Percentiles rank a stretch among this genome's conserved stretches.
These are phyloP conservation scores for Suhomyces vadensis DNA, from an alignment of 805 yeast genomes.

Conservation along the genomic window DNA sequence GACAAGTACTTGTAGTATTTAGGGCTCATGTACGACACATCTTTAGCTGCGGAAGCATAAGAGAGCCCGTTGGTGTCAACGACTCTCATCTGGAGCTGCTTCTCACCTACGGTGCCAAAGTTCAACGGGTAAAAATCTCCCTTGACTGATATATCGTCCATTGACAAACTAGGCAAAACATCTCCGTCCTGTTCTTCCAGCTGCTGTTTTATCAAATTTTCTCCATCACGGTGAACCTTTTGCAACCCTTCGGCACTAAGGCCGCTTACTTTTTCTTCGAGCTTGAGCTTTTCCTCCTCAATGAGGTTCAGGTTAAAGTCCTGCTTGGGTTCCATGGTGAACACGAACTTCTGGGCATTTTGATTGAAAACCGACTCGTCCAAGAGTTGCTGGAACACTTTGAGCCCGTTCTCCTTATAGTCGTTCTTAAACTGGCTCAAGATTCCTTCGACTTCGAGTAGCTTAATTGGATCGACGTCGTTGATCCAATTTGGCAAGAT, in stretches of 20 bases:
- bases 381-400: constrained; percentile 61
- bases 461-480: constrained; percentile 70
- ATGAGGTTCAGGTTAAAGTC: constrained; percentile 51
- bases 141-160: constrained; percentile 67
- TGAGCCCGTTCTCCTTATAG: constrained; percentile 48
- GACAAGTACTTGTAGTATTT: constrained; percentile 71
- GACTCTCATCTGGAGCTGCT: constrained; percentile 47
- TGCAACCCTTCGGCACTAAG: constrained; percentile 54
- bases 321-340: constrained; percentile 72
- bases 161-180: constrained; percentile 74
- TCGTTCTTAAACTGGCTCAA: constrained; percentile 63
- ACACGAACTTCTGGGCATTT: constrained; percentile 58
- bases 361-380: constrained; percentile 50
- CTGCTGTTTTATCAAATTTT: constrained; percentile 61
- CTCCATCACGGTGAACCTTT: constrained; percentile 60
- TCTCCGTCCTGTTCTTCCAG: constrained; percentile 69
- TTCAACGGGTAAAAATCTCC: constrained; percentile 42
- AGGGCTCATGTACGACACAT: constrained; percentile 58
- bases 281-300: constrained; percentile 61
- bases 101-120: constrained; percentile 29
- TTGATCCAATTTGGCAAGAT: constrained; percentile 87
- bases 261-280: constrained; percentile 46
- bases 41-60: constrained; percentile 68
- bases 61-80: constrained; percentile 80
- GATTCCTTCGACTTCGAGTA: constrained; percentile 63